Conservation (phyloP, 2,329 filamentous ascomycete species). For the Cercospora sp. region DNA sequence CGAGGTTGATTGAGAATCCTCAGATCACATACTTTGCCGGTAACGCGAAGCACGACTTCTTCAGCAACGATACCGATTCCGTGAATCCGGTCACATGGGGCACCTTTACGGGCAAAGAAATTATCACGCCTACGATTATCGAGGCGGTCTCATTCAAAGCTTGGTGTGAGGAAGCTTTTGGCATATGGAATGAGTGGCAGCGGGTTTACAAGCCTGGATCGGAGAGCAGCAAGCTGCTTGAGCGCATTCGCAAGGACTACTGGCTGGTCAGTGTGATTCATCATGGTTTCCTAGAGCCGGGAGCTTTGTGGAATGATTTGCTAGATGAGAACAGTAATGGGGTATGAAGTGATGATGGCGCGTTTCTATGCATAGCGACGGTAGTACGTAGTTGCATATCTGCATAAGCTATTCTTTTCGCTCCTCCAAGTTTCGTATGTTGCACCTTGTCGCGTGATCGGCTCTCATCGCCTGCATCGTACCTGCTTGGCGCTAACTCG, state of each 20-base stretch:
- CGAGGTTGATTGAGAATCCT: slow-evolving; percentile 64
- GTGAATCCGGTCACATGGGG: slow-evolving; percentile 98
- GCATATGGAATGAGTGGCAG: slow-evolving; percentile 93
- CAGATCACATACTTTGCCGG: slow-evolving; percentile 84
- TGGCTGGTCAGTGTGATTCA: slow-evolving; percentile 93
- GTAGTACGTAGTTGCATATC: not conserved
- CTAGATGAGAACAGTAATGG: slow-evolving; percentile 10
- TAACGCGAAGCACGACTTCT: slow-evolving; percentile 75
- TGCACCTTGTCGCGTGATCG: not conserved
- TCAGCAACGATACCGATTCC: slow-evolving; percentile 63
- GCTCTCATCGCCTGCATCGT: not conserved
- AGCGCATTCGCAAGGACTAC: slow-evolving; percentile 64
- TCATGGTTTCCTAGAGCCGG: slow-evolving; percentile 70
- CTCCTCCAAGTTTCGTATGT: not conserved
- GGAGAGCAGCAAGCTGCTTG: slow-evolving; percentile 69
- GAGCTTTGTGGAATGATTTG: slow-evolving; percentile 66
- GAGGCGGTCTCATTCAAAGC: slow-evolving; percentile 91
- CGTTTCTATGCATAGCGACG: not conserved
- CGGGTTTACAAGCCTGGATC: slow-evolving; percentile 78
- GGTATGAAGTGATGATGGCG: slow-evolving; percentile 7
- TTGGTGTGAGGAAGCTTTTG: slow-evolving; percentile 94
- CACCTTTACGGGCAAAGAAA: slow-evolving; percentile 91
- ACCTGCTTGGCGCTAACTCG: slow-evolving; percentile 2
- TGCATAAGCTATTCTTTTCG: not conserved
- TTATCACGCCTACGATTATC: slow-evolving; percentile 93